phyloP scores from a whole-genome alignment of 1,284 basidiomycete species.

The Peniophora sp. region DNA sequence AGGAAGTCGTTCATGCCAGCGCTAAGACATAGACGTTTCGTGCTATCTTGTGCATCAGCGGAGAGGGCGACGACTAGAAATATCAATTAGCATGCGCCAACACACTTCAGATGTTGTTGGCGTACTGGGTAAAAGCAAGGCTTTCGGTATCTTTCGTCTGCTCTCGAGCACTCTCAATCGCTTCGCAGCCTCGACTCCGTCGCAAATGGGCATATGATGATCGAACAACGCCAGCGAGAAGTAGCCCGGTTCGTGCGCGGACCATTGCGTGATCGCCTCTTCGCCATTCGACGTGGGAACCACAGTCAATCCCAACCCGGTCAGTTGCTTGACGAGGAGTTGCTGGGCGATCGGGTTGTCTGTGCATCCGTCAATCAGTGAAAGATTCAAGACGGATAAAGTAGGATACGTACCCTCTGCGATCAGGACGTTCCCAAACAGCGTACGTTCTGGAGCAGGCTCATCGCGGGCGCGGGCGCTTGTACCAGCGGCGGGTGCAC shows the following conservation, averaged over 20 bases:
- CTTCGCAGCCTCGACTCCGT: conserved; percentile 66
- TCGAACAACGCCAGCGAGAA: conserved; percentile 66
- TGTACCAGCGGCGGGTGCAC: conserved; percentile 25
- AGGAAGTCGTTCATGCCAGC: conserved; percentile 70
- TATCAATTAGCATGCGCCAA: conserved; percentile 3
- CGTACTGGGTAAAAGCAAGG: conserved; percentile 44
- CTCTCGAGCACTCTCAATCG: conserved; percentile 51
- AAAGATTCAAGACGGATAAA: neutral
- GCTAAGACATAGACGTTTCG: conserved; percentile 62
- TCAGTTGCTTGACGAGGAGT: conserved; percentile 55
- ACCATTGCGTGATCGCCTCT: conserved; percentile 62
- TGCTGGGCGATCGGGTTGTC: conserved; percentile 65
- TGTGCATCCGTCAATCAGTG: conserved; percentile 18
- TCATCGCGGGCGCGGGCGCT: conserved; percentile 37
- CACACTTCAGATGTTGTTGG: conserved; percentile 2
- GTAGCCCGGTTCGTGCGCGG: conserved; percentile 54
- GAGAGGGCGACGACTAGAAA: conserved; percentile 56
- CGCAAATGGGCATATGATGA: conserved; percentile 72
- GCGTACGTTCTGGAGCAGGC: conserved; percentile 37
- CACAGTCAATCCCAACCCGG: conserved; percentile 51
- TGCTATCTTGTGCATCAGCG: conserved; percentile 68
- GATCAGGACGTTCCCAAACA: conserved; percentile 59
- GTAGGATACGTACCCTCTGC: conserved; percentile 45
- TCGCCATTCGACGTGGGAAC: conserved; percentile 57
- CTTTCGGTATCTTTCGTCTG: conserved; percentile 37